Percentiles rank a stretch among this genome's conserved stretches.
Conservation (phyloP, 148 eudicot species). For the Vaccinium macrocarpon region DNA sequence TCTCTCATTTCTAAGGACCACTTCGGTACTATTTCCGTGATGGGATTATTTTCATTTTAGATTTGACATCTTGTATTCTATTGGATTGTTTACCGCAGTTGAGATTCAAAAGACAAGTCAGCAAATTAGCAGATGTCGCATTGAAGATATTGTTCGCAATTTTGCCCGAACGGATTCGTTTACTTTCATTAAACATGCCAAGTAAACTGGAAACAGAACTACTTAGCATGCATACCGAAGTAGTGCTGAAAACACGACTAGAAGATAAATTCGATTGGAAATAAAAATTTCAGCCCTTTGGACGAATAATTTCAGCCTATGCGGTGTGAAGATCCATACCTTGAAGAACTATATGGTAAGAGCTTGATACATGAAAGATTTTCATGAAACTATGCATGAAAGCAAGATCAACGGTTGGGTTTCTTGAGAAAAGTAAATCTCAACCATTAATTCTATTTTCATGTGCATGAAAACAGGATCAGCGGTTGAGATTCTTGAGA, state of each 20-base stretch:
- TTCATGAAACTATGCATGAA: too few relatives aligned
- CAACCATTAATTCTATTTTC: too few relatives aligned
- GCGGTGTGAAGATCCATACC: neutral
- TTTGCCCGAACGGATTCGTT: neutral
- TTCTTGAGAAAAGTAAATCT: too few relatives aligned
- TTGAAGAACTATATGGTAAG: neutral
- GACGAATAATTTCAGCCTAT: neutral
- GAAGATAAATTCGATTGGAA: neutral
- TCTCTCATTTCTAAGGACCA: conserved; percentile 53
- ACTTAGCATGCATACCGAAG: neutral
- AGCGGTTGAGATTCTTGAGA: too few relatives aligned
- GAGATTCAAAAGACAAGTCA: neutral
- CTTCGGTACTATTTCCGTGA: neutral
- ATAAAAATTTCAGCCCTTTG: neutral
- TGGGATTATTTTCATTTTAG: neutral
- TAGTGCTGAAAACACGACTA: neutral
- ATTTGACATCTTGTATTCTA: neutral
- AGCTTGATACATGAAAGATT: too few relatives aligned
- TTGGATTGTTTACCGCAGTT: neutral
- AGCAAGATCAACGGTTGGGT: too few relatives aligned
- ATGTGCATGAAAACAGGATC: too few relatives aligned
- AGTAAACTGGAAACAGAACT: neutral
- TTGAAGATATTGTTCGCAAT: neutral
- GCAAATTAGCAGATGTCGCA: neutral
- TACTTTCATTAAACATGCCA: neutral